Evolutionary conservation across 306 rosid genomes (phyloP).

Genomic region (Rosa chinensis): DNA sequence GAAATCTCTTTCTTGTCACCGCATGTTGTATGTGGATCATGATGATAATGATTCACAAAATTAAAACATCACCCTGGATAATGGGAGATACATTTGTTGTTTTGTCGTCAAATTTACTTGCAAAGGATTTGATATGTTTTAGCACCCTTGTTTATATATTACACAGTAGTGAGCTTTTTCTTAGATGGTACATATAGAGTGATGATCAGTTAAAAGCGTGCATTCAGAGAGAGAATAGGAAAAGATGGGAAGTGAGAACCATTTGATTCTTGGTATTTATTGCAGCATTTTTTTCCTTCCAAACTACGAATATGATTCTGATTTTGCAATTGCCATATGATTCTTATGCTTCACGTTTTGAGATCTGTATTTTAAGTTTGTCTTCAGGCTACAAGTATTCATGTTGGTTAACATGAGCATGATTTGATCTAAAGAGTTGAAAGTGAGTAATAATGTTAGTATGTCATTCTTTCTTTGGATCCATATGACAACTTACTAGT

Average conservation of each 20-base stretch:
- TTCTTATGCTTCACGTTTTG: neutral
- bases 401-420: neutral
- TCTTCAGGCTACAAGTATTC: neutral
- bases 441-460: neutral
- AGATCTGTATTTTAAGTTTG: neutral
- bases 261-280: neutral
- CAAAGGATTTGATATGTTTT: neutral
- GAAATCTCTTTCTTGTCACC: conserved; percentile 6
- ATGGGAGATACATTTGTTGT: conserved; percentile 26
- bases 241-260: neutral
- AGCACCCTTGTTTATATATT: neutral
- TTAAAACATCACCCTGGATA: conserved; percentile 19
- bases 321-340: neutral
- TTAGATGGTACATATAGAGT: neutral
- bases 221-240: neutral
- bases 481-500: neutral
- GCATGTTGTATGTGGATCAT: conserved; percentile 27
- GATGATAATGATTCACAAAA: conserved; percentile 21
- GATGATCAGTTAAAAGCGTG: neutral
- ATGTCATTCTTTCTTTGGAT: neutral
- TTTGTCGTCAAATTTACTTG: conserved; percentile 25
- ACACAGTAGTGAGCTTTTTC: neutral
- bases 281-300: neutral
- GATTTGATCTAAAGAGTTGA: neutral
- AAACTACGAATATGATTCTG: neutral